phyloP scores from a whole-genome alignment of 306 rosid species.

The Lotus japonicus region DNA sequence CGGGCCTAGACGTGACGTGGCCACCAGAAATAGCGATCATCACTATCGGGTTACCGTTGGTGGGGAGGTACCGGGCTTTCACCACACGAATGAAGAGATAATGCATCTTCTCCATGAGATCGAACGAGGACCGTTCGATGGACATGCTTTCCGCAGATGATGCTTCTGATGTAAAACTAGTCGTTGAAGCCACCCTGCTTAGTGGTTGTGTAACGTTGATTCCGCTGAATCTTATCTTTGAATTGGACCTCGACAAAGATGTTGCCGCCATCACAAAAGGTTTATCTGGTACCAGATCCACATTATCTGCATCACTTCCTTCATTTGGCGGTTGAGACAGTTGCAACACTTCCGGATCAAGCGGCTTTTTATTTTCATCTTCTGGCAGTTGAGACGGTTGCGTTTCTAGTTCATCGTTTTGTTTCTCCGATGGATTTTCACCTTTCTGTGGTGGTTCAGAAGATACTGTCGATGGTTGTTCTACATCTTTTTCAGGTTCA shows the following conservation, averaged over 20 bases:
- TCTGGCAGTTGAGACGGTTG: neutral
- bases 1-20: conserved; percentile 45
- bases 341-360: neutral
- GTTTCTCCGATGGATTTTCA: conserved; percentile 11
- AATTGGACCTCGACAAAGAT: conserved; percentile 16
- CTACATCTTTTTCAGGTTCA: neutral
- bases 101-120: conserved; percentile 90
- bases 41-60: conserved; percentile 45
- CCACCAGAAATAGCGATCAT: conserved; percentile 45
- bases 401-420: neutral
- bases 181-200: conserved; percentile 19
- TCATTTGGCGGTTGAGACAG: neutral
- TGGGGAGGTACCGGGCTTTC: conserved; percentile 61
- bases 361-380: neutral
- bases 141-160: conserved; percentile 29
- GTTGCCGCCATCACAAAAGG: conserved; percentile 2
- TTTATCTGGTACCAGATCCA: conserved; percentile 4
- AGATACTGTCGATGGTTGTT: neutral
- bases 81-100: conserved; percentile 77
- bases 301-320: neutral
- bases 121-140: conserved; percentile 60
- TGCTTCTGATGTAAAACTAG: conserved; percentile 33
- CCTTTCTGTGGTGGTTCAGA: conserved; percentile 8
- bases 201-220: conserved; percentile 47
- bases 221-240: conserved; percentile 36